Conservation (phyloP, 1,284 basidiomycete species). For the Trametes polyzona region DNA sequence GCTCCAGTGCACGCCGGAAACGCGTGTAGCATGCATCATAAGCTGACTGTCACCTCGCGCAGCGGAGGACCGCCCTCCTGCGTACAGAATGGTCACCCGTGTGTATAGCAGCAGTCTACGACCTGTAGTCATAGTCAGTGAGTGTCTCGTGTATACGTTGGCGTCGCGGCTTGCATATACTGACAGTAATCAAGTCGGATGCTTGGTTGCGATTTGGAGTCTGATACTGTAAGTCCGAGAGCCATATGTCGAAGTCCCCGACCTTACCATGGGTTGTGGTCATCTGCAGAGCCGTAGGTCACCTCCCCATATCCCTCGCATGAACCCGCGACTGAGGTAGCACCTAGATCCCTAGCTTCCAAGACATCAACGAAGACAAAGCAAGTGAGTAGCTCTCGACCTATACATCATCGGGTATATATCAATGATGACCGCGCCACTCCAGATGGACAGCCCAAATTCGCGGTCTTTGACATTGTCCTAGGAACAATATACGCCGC, state of each 20-base stretch:
- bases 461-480: constrained; percentile 63
- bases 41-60: background rate
- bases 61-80: constrained; percentile 43
- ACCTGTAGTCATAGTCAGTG: constrained; percentile 59
- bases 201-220: constrained; percentile 58
- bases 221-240: constrained; percentile 52
- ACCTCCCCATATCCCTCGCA: no score
- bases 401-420: background rate
- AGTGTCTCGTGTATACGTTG: constrained; percentile 32
- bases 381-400: constrained; percentile 44
- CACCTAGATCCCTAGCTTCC: constrained; percentile 60
- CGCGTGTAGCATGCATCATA: background rate
- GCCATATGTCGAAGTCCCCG: background rate
- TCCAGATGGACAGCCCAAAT: constrained; percentile 48
- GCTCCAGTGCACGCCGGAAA: background rate
- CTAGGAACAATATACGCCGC: constrained; percentile 59
- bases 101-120: constrained; percentile 59
- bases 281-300: constrained; percentile 54
- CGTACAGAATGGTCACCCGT: constrained; percentile 61
- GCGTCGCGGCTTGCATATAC: background rate
- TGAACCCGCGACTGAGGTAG: no score
- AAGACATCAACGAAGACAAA: constrained; percentile 52
- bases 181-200: constrained; percentile 40
- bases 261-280: background rate
- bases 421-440: no score